Evolutionary conservation across 1,284 basidiomycete genomes (phyloP).

Genomic region (Heterobasidion irregulare): DNA sequence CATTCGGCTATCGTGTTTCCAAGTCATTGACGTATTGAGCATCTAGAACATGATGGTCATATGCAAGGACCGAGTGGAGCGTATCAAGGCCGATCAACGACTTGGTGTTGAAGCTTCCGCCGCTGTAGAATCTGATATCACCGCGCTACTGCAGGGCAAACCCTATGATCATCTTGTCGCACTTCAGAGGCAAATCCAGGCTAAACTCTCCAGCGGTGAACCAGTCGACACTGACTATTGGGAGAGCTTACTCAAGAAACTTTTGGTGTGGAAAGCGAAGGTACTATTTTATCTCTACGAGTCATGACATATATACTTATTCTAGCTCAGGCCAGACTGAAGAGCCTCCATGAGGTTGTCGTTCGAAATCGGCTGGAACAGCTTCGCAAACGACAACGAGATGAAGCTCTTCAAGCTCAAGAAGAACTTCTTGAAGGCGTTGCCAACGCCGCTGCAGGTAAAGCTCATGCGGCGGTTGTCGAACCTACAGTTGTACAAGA

Average conservation of each 20-base stretch:
- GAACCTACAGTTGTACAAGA: constrained; percentile 29
- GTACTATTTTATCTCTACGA: constrained; percentile 27
- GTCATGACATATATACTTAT: not conserved
- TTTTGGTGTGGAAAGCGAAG: constrained; percentile 99
- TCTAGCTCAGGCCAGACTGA: constrained; percentile 70
- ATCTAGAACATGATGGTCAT: constrained; percentile 91
- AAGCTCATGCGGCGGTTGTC: constrained; percentile 26
- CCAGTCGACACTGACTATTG: constrained; percentile 98
- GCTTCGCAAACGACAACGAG: constrained; percentile 88
- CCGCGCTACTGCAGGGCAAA: constrained; percentile 69
- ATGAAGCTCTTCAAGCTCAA: constrained; percentile 89
- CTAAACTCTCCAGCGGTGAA: constrained; percentile 86
- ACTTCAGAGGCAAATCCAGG: constrained; percentile 82
- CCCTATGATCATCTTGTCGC: constrained; percentile 76
- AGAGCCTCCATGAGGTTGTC: constrained; percentile 90
- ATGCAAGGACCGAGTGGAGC: constrained; percentile 87
- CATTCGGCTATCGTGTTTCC: not conserved
- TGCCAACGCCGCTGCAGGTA: constrained; percentile 41
- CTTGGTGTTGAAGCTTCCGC: constrained; percentile 60
- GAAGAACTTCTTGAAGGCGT: constrained; percentile 85
- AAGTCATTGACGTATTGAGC: not conserved
- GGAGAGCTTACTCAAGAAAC: constrained; percentile 86
- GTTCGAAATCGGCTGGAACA: constrained; percentile 94
- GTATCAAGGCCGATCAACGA: constrained; percentile 51
- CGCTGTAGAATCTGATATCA: constrained; percentile 78